Conservation (phyloP, 2,329 filamentous ascomycete genomes). For the Bisporella sp. region DNA sequence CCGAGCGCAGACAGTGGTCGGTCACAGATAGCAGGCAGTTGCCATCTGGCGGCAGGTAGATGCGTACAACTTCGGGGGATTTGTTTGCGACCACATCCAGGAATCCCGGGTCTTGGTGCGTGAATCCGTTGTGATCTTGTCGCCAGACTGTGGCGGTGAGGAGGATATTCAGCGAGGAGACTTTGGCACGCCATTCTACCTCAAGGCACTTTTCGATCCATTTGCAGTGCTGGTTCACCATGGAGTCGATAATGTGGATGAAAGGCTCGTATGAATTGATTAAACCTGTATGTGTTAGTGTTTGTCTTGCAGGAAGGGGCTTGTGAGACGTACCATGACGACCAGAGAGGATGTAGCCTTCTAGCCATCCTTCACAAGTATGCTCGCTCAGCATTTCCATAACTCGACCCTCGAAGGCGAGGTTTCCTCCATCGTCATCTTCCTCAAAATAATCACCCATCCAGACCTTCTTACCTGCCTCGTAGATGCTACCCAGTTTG, state of each 20-base stretch:
- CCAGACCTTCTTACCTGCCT: conserved; percentile 74
- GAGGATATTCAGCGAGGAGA: conserved; percentile 73
- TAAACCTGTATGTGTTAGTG: not conserved
- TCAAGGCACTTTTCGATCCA: conserved; percentile 80
- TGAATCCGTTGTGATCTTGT: conserved; percentile 81
- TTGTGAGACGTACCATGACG: conserved; percentile 54
- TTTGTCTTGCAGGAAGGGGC: too few relatives aligned
- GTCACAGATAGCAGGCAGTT: conserved; percentile 71
- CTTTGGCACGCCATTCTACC: conserved; percentile 67
- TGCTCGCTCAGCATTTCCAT: conserved; percentile 85
- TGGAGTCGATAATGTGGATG: conserved; percentile 76
- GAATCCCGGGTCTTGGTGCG: conserved; percentile 75
- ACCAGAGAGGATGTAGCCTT: conserved; percentile 70
- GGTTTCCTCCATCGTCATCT: conserved; percentile 67
- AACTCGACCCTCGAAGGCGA: conserved; percentile 60
- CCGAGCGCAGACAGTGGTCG: conserved; percentile 66
- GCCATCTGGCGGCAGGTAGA: conserved; percentile 74
- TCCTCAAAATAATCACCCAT: conserved; percentile 70
- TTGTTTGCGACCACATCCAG: conserved; percentile 75
- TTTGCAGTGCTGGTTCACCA: conserved; percentile 83
- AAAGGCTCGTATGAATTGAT: conserved; percentile 75
- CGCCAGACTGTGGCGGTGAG: conserved; percentile 74
- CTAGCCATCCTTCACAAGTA: conserved; percentile 72
- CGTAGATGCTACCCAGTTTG: conserved; percentile 66
- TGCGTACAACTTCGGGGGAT: conserved; percentile 70